A percentile compares a stretch with the other conserved stretches of the same genome.
phyloP scores from a whole-genome alignment of 345 rosid genomes.

The Rhodamnia rubescens region DNA sequence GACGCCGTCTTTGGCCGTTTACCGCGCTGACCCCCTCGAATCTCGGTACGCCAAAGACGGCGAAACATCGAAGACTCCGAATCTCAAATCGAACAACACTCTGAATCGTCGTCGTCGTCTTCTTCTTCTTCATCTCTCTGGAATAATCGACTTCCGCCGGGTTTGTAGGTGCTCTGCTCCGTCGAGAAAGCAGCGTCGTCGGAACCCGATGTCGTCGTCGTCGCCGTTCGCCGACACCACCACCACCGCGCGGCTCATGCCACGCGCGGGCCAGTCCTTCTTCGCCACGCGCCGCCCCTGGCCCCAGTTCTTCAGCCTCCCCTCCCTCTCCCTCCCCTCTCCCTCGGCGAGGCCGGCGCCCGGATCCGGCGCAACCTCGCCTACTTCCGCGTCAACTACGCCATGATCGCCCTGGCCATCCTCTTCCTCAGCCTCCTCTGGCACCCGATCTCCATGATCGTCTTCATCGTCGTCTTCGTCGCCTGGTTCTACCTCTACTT shows the following conservation, averaged over 20 bases:
- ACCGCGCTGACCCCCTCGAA: not conserved
- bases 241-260: conserved; percentile 8
- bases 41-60: not conserved
- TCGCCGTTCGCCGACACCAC: not conserved
- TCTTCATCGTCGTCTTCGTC: conserved; percentile 32
- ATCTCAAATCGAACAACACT: not conserved
- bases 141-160: not conserved
- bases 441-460: conserved; percentile 63
- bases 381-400: conserved; percentile 62
- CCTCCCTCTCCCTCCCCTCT: conserved; percentile 27
- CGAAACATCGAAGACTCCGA: not conserved
- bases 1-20: not conserved
- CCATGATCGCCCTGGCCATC: conserved; percentile 32
- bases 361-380: conserved; percentile 32
- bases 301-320: conserved; percentile 20
- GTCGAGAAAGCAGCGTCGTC: not conserved
- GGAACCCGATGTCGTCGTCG: not conserved
- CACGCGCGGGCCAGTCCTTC: conserved; percentile 17
- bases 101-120: not conserved
- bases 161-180: too few species aligned
- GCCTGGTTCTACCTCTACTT: conserved; percentile 66
- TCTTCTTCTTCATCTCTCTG: not conserved
- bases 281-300: conserved; percentile 58
- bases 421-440: conserved; percentile 62
- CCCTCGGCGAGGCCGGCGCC: conserved; percentile 31